A percentile compares a stretch with the other conserved stretches of the same genome.
Conservation (phyloP, 805 yeast species). For the Lipomyces sp. region DNA sequence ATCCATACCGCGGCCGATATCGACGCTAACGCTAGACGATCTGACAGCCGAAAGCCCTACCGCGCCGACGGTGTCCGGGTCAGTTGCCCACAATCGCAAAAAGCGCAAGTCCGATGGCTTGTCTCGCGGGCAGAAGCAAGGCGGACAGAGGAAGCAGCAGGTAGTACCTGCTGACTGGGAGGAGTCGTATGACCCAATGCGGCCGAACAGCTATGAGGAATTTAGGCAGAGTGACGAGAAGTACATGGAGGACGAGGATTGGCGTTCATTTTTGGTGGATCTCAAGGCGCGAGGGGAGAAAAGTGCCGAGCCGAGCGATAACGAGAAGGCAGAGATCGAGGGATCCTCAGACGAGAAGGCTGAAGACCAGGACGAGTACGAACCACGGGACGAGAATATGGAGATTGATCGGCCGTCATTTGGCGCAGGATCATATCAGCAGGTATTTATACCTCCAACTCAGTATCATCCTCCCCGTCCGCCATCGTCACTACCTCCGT, state of each 20-base stretch:
- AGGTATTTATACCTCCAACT: no score
- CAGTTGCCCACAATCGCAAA: constrained; percentile 7
- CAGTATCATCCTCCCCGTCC: no score
- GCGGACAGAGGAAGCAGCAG: constrained; percentile 5
- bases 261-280: constrained; percentile 25
- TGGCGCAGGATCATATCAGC: no score
- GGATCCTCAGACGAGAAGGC: no score
- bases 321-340: background rate
- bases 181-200: constrained; percentile 23
- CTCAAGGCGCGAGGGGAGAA: constrained; percentile 3
- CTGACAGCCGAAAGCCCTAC: constrained; percentile 1
- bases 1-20: background rate
- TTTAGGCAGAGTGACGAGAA: constrained; percentile 27
- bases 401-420: no score
- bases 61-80: background rate
- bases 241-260: constrained; percentile 29
- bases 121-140: no score
- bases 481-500: no score
- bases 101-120: background rate
- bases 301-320: background rate
- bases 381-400: no score
- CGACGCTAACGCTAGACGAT: background rate
- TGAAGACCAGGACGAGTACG: background rate
- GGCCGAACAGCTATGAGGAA: constrained; percentile 27
- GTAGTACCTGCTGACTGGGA: constrained; percentile 24